phyloP scores from a whole-genome alignment of 2,329 filamentous ascomycete genomes.

The Cercospora berteroae region DNA sequence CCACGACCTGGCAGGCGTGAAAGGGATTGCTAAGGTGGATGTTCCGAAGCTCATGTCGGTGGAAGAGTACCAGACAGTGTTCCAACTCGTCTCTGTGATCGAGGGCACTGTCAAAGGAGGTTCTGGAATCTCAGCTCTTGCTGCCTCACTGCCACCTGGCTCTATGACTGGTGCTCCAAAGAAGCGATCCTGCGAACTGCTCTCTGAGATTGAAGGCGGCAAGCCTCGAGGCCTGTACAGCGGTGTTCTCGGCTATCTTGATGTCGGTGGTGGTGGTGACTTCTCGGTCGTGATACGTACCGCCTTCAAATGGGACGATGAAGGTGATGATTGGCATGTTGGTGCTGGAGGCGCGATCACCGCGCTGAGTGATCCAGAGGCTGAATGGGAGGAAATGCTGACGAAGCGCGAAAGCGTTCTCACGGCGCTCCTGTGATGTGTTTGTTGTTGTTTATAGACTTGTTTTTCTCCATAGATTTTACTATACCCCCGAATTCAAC shows the following conservation, averaged over 20 bases:
- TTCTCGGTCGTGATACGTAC: conserved; percentile 90
- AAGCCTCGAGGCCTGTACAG: conserved; percentile 74
- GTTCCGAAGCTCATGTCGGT: conserved; percentile 80
- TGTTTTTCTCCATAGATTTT: conserved; percentile 1
- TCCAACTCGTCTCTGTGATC: conserved; percentile 86
- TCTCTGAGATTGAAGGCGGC: conserved; percentile 65
- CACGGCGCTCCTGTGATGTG: conserved; percentile 18
- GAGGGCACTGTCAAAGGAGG: conserved; percentile 60
- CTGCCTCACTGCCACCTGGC: conserved; percentile 77
- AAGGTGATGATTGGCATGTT: conserved; percentile 66
- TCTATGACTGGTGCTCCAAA: conserved; percentile 98
- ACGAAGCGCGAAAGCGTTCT: conserved; percentile 42
- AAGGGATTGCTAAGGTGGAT: conserved; percentile 53
- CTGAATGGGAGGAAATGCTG: conserved; percentile 85
- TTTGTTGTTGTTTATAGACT: background rate
- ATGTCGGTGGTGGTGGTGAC: conserved; percentile 78
- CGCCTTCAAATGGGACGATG: conserved; percentile 70
- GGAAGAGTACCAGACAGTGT: conserved; percentile 88
- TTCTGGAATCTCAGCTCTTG: conserved; percentile 74
- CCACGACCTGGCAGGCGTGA: conserved; percentile 82
- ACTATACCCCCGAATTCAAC: conserved; percentile 21
- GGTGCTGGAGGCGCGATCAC: conserved; percentile 91
- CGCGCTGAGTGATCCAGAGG: conserved; percentile 72
- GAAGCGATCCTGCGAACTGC: conserved; percentile 82
- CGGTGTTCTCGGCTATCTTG: conserved; percentile 85